Evolutionary conservation across 176 grass and related monocot genomes (phyloP).

Genomic region (Aechmea fasciata): DNA sequence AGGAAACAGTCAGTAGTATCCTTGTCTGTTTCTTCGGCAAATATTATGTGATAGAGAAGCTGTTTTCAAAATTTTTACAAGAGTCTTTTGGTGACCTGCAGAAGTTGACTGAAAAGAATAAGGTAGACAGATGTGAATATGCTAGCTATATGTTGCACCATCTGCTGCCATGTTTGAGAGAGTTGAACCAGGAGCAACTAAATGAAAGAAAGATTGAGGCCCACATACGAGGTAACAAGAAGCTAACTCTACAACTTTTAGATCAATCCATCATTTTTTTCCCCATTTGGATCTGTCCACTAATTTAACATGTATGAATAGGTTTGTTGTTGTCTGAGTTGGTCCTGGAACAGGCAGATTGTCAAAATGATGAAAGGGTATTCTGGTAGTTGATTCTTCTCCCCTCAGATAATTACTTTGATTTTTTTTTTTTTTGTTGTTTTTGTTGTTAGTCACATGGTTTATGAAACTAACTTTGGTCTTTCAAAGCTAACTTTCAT

Average conservation of each 20-base stretch:
- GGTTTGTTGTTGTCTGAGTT: slow-evolving; percentile 29
- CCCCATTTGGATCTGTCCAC: slow-evolving; percentile 11
- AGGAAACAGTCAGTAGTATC: not conserved
- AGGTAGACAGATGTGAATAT: slow-evolving; percentile 8
- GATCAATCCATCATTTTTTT: slow-evolving; percentile 6
- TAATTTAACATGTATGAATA: slow-evolving; percentile 17
- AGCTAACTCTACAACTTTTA: slow-evolving; percentile 6
- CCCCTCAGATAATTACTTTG: not conserved
- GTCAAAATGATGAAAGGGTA: slow-evolving; percentile 41
- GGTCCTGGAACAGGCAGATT: slow-evolving; percentile 27
- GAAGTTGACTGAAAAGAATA: not conserved
- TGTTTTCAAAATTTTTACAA: not conserved
- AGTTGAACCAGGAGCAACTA: slow-evolving; percentile 43
- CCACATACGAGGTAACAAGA: slow-evolving; percentile 30
- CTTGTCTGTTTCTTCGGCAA: not conserved
- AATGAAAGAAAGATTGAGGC: slow-evolving; percentile 49
- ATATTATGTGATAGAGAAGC: not conserved
- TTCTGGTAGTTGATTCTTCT: slow-evolving; percentile 35
- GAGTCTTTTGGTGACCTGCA: not conserved
- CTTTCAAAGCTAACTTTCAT: slow-evolving; percentile 5
- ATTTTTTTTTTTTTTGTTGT: not conserved
- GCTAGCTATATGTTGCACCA: slow-evolving; percentile 45
- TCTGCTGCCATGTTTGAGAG: slow-evolving; percentile 43
- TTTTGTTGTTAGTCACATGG: not conserved
- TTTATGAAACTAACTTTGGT: not conserved